Evolutionary conservation across 2,329 filamentous ascomycete genomes (phyloP).

Genomic region (Fusarium cyanostomum): DNA sequence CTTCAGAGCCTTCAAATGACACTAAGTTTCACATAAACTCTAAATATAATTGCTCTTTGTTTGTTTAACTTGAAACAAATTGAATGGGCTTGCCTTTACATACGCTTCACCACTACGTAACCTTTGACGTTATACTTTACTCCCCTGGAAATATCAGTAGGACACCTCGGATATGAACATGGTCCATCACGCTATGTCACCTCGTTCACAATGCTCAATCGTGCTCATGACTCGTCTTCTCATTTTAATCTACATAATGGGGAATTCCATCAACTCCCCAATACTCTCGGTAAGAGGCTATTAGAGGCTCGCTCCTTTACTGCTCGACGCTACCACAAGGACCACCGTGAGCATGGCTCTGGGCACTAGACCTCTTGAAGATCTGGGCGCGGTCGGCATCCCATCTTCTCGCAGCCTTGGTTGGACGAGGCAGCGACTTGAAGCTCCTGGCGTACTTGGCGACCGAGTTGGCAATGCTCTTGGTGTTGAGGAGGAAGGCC

Average conservation of each 20-base stretch:
- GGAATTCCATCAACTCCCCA: background rate
- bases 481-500: slow-evolving; percentile 57
- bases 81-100: no score
- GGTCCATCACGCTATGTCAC: no score
- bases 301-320: background rate
- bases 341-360: slow-evolving; percentile 43
- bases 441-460: slow-evolving; percentile 54
- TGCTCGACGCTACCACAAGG: slow-evolving; percentile 41
- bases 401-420: slow-evolving; percentile 43
- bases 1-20: no score
- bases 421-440: slow-evolving; percentile 46
- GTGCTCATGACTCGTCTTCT: slow-evolving; percentile 21
- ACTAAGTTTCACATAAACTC: no score
- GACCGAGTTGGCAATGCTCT: slow-evolving; percentile 54
- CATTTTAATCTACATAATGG: slow-evolving; percentile 24
- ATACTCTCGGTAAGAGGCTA: slow-evolving; percentile 14
- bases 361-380: slow-evolving; percentile 39
- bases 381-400: slow-evolving; percentile 44
- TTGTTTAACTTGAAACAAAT: no score
- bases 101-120: no score
- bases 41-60: no score
- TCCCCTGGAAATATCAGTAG: no score
- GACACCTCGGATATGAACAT: no score
- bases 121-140: no score
- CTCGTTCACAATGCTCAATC: no score